A percentile compares a stretch with the other conserved stretches of the same genome.
Conservation (phyloP, 192 early-diverging fungal genomes). For the Coemansia sp. region DNA sequence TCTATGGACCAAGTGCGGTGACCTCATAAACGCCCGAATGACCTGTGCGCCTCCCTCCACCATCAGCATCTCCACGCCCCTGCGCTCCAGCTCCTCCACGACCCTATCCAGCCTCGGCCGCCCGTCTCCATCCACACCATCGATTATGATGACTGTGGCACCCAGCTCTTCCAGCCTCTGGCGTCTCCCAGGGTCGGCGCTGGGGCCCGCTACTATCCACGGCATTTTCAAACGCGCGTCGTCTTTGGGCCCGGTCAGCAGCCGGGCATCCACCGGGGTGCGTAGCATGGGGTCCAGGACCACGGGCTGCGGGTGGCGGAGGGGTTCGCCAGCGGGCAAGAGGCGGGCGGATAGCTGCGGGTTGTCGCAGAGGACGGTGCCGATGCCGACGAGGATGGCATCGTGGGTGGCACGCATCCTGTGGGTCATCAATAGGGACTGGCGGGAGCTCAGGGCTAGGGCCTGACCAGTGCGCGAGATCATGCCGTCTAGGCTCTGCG, state of each 20-base stretch:
- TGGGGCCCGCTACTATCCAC: constrained; percentile 57
- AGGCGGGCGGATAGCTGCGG: constrained; percentile 62
- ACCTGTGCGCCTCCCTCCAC: constrained; percentile 84
- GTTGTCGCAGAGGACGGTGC: constrained; percentile 77
- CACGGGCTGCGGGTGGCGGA: constrained; percentile 65
- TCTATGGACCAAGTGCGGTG: constrained; percentile 6
- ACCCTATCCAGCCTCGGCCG: constrained; percentile 15
- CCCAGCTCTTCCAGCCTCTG: constrained; percentile 58
- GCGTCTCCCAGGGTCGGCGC: constrained; percentile 20
- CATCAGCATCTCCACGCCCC: constrained; percentile 66
- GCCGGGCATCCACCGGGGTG: constrained; percentile 58
- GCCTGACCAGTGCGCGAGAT: constrained; percentile 60
- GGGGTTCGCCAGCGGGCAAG: constrained; percentile 2
- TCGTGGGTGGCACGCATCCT: constrained; percentile 68
- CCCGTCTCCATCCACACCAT: neutral
- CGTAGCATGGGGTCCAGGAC: constrained; percentile 72
- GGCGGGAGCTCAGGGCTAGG: constrained; percentile 67
- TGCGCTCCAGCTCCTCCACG: constrained; percentile 11
- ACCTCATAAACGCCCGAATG: constrained; percentile 63
- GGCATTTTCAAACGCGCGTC: constrained; percentile 53
- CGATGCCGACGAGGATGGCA: constrained; percentile 83
- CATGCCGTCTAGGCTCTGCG: constrained; percentile 85
- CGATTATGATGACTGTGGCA: constrained; percentile 56
- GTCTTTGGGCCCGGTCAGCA: constrained; percentile 47
- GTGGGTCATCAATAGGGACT: constrained; percentile 82